Evolutionary conservation across 1,284 basidiomycete species (phyloP).

Genomic region (Ganoderma lingzhi): DNA sequence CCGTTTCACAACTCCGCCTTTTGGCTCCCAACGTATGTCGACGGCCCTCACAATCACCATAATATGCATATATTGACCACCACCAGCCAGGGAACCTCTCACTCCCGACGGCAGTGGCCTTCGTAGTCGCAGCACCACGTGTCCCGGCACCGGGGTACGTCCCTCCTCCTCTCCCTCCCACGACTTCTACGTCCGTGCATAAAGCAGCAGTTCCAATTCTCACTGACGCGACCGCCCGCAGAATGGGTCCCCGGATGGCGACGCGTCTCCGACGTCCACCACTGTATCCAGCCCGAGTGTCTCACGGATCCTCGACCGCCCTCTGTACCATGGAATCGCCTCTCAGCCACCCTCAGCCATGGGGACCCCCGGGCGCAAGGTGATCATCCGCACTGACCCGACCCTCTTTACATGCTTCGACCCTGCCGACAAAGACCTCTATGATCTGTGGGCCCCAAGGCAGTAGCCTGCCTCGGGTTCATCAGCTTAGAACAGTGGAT

Average conservation of each 20-base stretch:
- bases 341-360: slow-evolving; percentile 35
- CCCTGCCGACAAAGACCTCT: slow-evolving; percentile 72
- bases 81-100: slow-evolving; percentile 22
- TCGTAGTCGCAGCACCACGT: slow-evolving; percentile 22
- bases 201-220: background rate
- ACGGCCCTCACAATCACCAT: background rate
- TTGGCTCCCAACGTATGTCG: slow-evolving; percentile 19
- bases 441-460: slow-evolving; percentile 75
- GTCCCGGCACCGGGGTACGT: slow-evolving; percentile 19
- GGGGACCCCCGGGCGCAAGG: slow-evolving; percentile 46
- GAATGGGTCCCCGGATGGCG: slow-evolving; percentile 15
- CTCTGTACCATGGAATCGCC: slow-evolving; percentile 25
- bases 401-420: slow-evolving; percentile 76
- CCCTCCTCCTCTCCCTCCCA: background rate
- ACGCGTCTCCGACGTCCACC: slow-evolving; percentile 35
- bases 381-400: slow-evolving; percentile 67
- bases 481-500: background rate
- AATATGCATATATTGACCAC: background rate
- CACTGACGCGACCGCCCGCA: background rate
- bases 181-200: background rate
- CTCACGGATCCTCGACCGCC: slow-evolving; percentile 27
- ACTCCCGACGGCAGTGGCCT: slow-evolving; percentile 25
- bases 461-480: slow-evolving; percentile 27
- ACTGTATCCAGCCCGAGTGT: slow-evolving; percentile 29
- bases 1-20: slow-evolving; percentile 27